Percentiles rank a stretch among this genome's conserved stretches.
phyloP scores from a whole-genome alignment of 305 asterid genomes.

The Striga hermonthica region DNA sequence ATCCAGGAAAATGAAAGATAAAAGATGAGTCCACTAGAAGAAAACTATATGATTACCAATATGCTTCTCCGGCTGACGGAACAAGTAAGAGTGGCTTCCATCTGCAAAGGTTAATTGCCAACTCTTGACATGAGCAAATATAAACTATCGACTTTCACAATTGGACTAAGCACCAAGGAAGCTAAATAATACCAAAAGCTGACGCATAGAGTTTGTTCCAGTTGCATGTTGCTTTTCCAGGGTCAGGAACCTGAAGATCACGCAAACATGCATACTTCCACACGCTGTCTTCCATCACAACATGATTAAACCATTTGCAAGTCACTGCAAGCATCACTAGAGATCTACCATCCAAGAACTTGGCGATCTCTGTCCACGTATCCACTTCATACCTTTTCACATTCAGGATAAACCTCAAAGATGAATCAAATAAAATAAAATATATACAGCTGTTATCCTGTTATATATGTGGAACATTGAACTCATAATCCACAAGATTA shows the following conservation, averaged over 20 bases:
- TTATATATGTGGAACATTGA: conserved; percentile 14
- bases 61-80: conserved; percentile 83
- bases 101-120: conserved; percentile 47
- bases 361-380: conserved; percentile 90
- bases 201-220: conserved; percentile 78
- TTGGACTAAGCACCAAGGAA: conserved; percentile 26
- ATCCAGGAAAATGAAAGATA: conserved; percentile 7
- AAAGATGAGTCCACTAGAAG: conserved; percentile 14
- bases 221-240: conserved; percentile 55
- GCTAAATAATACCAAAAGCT: conserved; percentile 65
- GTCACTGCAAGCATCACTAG: conserved; percentile 77
- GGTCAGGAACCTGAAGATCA: conserved; percentile 90
- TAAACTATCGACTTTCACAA: conserved; percentile 19
- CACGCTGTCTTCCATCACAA: conserved; percentile 68
- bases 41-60: conserved; percentile 56
- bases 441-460: neutral
- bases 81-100: conserved; percentile 85
- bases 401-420: conserved; percentile 25
- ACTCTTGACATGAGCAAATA: conserved; percentile 19
- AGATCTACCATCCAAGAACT: conserved; percentile 87
- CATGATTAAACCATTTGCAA: conserved; percentile 68
- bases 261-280: conserved; percentile 89
- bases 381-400: conserved; percentile 75
- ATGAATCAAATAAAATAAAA: conserved; percentile 17
- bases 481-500: conserved; percentile 3